Base-by-base conservation (phyloP, 371 early-diverging fungal genomes). In the Mortierella sp. region DNA sequence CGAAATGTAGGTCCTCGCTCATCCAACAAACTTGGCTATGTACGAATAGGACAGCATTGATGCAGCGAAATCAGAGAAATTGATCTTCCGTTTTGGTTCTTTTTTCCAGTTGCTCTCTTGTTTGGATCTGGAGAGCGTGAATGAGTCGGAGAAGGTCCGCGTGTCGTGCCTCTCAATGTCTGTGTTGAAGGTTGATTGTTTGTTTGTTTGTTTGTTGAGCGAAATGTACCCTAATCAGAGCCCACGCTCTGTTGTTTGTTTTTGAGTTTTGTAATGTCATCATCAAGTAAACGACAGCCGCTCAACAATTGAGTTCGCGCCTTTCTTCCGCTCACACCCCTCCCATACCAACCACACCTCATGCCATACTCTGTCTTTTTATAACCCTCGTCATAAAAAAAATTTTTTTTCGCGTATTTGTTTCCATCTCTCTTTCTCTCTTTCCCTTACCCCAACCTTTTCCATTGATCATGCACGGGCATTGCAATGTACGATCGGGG, bases 131-230 rank as follows among this genome's bases (percentile, higher is more conserved):
- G 28, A 26, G 53, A 53, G 53, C 53, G 53, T 53, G 28, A 51
- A 51, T 53, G 28, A 53, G 53, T 53, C 53, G 53, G 53, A 53
- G 53, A 53, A 26, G 53, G 28, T 29, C 28, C 53, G 23, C 28
- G 23, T 53, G 28, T 53, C 23, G 23, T 53, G 53, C 28, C 53
- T 26, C 28, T 23, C 23, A 53, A 53, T 53, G 53, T 53, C 53
- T 53, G 53, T 53, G 53, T 53, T 53, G 53, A 53, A 28, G 53
- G 58, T 57, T 57, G 35, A 17, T 34, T 51, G 53, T 51, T 56
- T 57, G 58, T 34, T 57, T 57, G 37, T 57, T 34, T 57, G 58
- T 54, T 22, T 34, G 22, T 51, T n/a, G 35, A n/a, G 23, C 9
- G 28, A 49, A 49, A 49, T 22, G 23, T 29, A 55, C 15, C 22